Evolutionary conservation across 2,329 filamentous ascomycete species (phyloP), one percentile per base, ranked within the genome.

Genomic region (Claviceps digitariae): DNA sequence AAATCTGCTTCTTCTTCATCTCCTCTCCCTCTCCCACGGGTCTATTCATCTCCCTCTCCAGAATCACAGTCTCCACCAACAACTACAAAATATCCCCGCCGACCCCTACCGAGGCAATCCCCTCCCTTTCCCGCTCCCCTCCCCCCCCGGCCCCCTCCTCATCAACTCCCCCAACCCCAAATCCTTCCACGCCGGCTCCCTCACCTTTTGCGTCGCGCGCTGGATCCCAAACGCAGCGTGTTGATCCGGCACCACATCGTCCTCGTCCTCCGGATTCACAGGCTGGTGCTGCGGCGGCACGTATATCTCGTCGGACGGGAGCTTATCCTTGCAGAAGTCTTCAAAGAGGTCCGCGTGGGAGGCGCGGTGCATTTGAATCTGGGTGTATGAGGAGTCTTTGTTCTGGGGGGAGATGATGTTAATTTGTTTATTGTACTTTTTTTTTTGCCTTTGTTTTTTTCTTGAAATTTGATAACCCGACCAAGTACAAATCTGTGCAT

Each of bases 161-260:
- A 90, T 83, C 62, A 93, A 71, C 54, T 82, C 79, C 6, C 74
- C 75, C n/a, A 93, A 72, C 0, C 86, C 85, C 7, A 91, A 70
- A 63, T 93, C 87, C 64, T 84, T 84, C 87, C 87, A 94, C 8
- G 82, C 82, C 1, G 84, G 76, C 69, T 90, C 86, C 61, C 77
- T 78, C 60, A 74, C 76, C 58, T 78, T 78, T 69, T 89, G 84
- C 17, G 86, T 90, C 10, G 87, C 87, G 59, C 86, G 79, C 67
- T 87, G 82, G 61, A 94, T 93, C 41, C 87, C 88, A 66, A 93
- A 93, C 0, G 87, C 88, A 13, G 87, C 87, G 64, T 93, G 87
- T 70, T 93, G 87, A 67, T 93, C 87, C 0, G 88, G 87, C 4
- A 93, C 87, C 4, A 93, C 85, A 63, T 93, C 87, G 64, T 93